These are phyloP conservation scores for Acer campestre DNA, from an alignment of 345 rosid species.

Conservation along the genomic window DNA sequence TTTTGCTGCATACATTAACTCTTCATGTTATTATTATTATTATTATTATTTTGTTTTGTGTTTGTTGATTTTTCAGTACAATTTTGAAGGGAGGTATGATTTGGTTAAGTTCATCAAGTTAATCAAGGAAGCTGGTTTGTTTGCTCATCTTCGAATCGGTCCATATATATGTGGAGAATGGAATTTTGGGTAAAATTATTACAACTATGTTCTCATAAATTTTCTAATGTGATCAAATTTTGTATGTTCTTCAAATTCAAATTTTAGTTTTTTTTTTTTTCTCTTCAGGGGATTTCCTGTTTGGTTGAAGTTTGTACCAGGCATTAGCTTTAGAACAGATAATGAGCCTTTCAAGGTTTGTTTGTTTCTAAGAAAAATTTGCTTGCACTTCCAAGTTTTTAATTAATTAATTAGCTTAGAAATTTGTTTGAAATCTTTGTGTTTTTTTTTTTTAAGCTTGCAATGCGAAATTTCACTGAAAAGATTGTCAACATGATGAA, in stretches of 20 bases:
- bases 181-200: conserved; percentile 61
- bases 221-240: background rate
- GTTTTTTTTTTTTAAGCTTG: conserved; percentile 32
- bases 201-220: background rate
- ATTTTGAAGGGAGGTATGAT: conserved; percentile 61
- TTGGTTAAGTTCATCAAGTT: conserved; percentile 61
- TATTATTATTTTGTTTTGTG: background rate
- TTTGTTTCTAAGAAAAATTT: background rate
- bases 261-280: background rate
- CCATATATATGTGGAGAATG: conserved; percentile 78
- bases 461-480: conserved; percentile 70
- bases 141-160: conserved; percentile 71
- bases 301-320: conserved; percentile 87
- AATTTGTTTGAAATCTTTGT: conserved; percentile 17
- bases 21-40: background rate
- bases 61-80: conserved; percentile 38
- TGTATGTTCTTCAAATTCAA: background rate
- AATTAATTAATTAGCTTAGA: background rate
- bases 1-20: background rate
- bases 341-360: conserved; percentile 82
- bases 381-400: background rate
- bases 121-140: conserved; percentile 55
- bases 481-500: conserved; percentile 87
- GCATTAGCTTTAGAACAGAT: conserved; percentile 84
- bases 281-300: conserved; percentile 67